A percentile compares a stretch with the other conserved stretches of the same genome.
Conservation (phyloP, 2,329 filamentous ascomycete species). For the Phialocephala subalpina region DNA sequence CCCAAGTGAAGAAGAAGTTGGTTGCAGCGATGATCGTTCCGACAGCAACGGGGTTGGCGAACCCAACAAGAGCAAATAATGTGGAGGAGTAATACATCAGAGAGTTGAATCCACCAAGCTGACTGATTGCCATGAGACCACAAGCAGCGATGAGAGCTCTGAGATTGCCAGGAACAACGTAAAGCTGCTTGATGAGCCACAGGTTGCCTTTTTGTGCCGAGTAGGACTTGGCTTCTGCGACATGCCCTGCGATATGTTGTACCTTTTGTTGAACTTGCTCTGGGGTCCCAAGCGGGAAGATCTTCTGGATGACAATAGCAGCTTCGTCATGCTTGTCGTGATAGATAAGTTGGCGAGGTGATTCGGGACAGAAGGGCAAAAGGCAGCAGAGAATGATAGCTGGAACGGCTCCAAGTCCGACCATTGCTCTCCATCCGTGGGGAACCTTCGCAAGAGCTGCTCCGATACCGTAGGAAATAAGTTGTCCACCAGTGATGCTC, state of each 20-base stretch:
- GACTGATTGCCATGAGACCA: constrained; percentile 60
- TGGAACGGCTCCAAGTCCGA: constrained; percentile 74
- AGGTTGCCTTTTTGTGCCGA: constrained; percentile 51
- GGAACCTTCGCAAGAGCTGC: constrained; percentile 68
- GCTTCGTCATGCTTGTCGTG: constrained; percentile 65
- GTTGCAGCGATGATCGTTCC: constrained; percentile 53
- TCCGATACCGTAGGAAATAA: constrained; percentile 69
- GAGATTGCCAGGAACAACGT: constrained; percentile 52
- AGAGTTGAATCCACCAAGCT: constrained; percentile 55
- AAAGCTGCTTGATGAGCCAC: constrained; percentile 55
- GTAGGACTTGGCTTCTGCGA: constrained; percentile 50
- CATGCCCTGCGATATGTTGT: constrained; percentile 48
- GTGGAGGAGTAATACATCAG: constrained; percentile 54
- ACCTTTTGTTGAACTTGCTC: constrained; percentile 55
- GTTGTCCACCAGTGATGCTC: constrained; percentile 70
- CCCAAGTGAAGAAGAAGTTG: constrained; percentile 58
- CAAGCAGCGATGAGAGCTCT: constrained; percentile 55
- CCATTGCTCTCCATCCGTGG: constrained; percentile 71
- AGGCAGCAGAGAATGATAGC: constrained; percentile 67
- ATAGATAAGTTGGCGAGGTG: constrained; percentile 73
- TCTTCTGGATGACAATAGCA: constrained; percentile 46
- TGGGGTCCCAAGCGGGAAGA: constrained; percentile 52
- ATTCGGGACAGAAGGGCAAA: constrained; percentile 72
- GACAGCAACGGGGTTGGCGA: constrained; percentile 56
- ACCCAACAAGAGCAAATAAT: constrained; percentile 56